These are phyloP conservation scores for Eremochloa ophiuroides DNA, from an alignment of 176 grass and related monocot species.

Conservation along the genomic window DNA sequence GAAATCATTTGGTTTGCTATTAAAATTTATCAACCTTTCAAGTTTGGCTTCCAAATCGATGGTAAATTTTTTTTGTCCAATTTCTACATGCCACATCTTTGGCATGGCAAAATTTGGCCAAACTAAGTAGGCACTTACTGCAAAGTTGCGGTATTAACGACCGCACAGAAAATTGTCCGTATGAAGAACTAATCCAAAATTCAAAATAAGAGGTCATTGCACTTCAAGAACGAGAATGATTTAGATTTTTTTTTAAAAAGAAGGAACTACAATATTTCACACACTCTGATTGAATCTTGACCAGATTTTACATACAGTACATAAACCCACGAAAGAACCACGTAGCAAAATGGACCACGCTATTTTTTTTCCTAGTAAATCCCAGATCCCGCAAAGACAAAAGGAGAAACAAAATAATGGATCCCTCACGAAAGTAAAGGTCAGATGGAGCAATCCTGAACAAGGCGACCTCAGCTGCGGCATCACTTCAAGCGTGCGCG, in stretches of 20 bases:
- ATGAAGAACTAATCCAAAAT: neutral
- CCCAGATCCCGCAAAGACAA: neutral
- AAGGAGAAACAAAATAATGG: neutral
- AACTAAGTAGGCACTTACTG: neutral
- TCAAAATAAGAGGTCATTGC: neutral
- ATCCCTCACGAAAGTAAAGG: neutral
- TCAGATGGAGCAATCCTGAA: neutral
- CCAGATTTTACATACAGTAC: neutral
- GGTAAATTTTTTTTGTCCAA: too few species aligned
- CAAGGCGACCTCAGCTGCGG: neutral
- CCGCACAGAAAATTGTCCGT: neutral
- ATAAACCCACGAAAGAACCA: neutral
- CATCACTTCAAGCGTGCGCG: constrained; percentile 11
- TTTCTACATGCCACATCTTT: too few species aligned
- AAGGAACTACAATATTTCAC: neutral
- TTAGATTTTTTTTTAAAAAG: neutral
- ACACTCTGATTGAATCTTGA: neutral
- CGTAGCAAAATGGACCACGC: neutral
- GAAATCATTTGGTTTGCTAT: too few species aligned
- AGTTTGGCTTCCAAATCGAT: too few species aligned
- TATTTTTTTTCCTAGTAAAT: neutral
- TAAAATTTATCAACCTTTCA: too few species aligned
- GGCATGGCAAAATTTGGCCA: too few species aligned
- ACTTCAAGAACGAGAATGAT: neutral
- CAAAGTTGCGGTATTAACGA: too few species aligned